These are phyloP conservation scores for Taiozyma sp. DNA, from an alignment of 1,139 yeast genomes.

Conservation along the genomic window DNA sequence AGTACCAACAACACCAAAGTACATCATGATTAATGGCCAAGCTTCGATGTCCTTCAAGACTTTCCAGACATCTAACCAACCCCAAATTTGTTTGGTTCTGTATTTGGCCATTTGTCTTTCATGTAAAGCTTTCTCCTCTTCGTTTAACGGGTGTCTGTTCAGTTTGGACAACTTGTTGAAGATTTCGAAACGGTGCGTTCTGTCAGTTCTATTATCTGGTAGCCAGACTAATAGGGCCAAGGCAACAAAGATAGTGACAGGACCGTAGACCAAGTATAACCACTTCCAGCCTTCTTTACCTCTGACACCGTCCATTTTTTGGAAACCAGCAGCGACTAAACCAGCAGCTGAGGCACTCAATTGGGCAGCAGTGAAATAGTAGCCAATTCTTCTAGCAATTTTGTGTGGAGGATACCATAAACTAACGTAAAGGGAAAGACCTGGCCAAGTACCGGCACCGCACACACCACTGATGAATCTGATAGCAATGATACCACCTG, in stretches of 20 bases:
- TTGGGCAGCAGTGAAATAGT: constrained; percentile 90
- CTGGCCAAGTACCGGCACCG: constrained; percentile 95
- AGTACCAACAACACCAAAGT: constrained; percentile 88
- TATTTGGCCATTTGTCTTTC: constrained; percentile 58
- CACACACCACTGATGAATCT: constrained; percentile 75
- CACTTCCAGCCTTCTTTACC: constrained; percentile 87
- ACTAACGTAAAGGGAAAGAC: constrained; percentile 78
- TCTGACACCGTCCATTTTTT: constrained; percentile 65
- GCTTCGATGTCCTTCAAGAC: constrained; percentile 60
- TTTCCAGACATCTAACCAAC: constrained; percentile 50
- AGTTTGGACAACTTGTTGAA: constrained; percentile 15
- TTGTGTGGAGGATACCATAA: constrained; percentile 85
- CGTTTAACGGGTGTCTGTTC: constrained; percentile 38
- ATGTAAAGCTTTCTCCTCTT: constrained; percentile 53
- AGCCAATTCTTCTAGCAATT: constrained; percentile 76
- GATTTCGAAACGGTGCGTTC: constrained; percentile 8
- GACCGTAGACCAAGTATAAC: constrained; percentile 78
- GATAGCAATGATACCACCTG: constrained; percentile 62
- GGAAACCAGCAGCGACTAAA: constrained; percentile 82
- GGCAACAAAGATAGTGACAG: constrained; percentile 65
- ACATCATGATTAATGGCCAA: constrained; percentile 84
- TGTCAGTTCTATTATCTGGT: constrained; percentile 46
- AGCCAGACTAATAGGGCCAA: constrained; percentile 74
- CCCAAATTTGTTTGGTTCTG: constrained; percentile 46
- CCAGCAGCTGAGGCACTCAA: constrained; percentile 85